Evolutionary conservation across 306 rosid genomes (phyloP).

Genomic region (Prunus dulcis): DNA sequence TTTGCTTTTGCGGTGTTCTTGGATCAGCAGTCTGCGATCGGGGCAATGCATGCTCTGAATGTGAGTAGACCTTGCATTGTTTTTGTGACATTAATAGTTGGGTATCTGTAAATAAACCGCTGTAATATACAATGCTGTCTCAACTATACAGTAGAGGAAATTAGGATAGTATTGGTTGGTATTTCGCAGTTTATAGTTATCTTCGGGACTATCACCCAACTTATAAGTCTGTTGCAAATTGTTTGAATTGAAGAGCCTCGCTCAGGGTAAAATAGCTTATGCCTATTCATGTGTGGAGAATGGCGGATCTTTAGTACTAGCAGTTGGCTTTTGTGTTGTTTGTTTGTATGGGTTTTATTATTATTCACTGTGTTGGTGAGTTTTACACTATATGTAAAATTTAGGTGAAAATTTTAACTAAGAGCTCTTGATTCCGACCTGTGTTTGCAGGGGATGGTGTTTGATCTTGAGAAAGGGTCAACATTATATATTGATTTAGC

Average conservation of each 20-base stretch:
- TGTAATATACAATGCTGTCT: not conserved
- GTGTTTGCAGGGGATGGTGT: constrained; percentile 84
- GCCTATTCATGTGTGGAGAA: not conserved
- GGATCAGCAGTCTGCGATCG: constrained; percentile 77
- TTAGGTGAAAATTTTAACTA: not conserved
- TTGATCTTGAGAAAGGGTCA: constrained; percentile 93
- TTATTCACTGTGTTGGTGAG: not conserved
- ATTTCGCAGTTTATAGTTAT: not conserved
- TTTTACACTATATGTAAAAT: not conserved
- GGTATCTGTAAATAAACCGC: not conserved
- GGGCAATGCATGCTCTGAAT: constrained; percentile 80
- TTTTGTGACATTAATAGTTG: not conserved
- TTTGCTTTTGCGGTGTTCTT: constrained; percentile 90
- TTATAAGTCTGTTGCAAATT: not conserved
- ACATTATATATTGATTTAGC: constrained; percentile 84
- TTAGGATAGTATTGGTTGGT: not conserved
- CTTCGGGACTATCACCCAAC: not conserved
- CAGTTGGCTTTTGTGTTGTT: not conserved
- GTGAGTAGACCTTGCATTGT: constrained; percentile 39
- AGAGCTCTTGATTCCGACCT: constrained; percentile 14
- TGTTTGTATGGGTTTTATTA: not conserved
- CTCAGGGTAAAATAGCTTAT: not conserved
- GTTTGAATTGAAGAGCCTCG: not conserved
- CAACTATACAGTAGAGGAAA: too few species aligned
- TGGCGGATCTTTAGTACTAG: not conserved